Evolutionary conservation across 768 basidiomycete species (phyloP).

Genomic region (Trichaptum fuscoviolaceum): DNA sequence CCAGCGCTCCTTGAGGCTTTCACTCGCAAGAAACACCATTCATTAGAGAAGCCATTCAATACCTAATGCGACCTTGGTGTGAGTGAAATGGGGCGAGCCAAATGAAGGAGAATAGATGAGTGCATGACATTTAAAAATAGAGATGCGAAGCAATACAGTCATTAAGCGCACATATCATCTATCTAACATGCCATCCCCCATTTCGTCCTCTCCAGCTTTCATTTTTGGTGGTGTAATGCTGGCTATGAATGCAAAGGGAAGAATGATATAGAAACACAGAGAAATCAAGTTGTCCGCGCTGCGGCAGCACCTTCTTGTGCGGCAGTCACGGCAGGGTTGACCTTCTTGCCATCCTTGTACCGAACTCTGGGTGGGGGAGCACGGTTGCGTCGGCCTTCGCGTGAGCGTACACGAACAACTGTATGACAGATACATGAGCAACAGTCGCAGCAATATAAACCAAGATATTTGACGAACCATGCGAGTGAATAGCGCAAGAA

Average conservation of each 20-base stretch:
- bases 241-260: neutral
- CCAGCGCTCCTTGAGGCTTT: too few relatives aligned
- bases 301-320: slow-evolving; percentile 82
- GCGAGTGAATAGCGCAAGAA: slow-evolving; percentile 98
- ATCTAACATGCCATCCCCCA: neutral
- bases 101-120: neutral
- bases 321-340: slow-evolving; percentile 92
- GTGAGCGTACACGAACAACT: slow-evolving; percentile 98
- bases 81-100: too few relatives aligned
- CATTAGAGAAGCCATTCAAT: too few relatives aligned
- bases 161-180: neutral
- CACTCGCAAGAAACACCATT: too few relatives aligned
- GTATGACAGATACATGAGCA: slow-evolving; percentile 1
- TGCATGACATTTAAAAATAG: neutral
- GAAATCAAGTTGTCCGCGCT: slow-evolving; percentile 13
- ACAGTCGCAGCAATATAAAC: neutral
- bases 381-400: slow-evolving; percentile 94
- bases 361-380: slow-evolving; percentile 92
- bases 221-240: neutral
- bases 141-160: neutral
- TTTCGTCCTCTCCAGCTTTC: neutral
- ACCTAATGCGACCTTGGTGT: too few relatives aligned
- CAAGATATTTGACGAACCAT: slow-evolving; percentile 52
- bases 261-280: neutral
- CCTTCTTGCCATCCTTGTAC: slow-evolving; percentile 95